Base-by-base conservation (phyloP, 2,329 filamentous ascomycete species). In the Hysterium pulicare region DNA sequence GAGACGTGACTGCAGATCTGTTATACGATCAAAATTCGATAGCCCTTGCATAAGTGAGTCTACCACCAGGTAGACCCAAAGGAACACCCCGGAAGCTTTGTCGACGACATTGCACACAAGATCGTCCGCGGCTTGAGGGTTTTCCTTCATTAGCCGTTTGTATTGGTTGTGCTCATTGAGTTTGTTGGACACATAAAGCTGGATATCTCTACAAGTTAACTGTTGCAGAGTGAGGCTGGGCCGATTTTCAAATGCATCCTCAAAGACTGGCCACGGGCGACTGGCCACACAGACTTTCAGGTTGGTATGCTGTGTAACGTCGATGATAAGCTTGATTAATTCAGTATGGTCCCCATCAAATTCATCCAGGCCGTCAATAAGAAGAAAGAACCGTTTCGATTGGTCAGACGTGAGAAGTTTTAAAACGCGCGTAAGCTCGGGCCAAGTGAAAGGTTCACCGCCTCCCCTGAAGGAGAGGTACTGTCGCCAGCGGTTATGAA, bases 1-100 rank as follows among this genome's bases (percentile, higher is more conserved):
- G 2, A 56, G 37, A 4, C 46, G 45, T 4, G 13, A 22, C n/a
- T 42, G 30, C 15, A 56, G 31, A 10, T 50, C 41, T 8, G 22
- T 32, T 2, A 50, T 17, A 3, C 24, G 43, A 26, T 56, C 47
- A 0, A 21, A 38, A 13, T 53, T 41, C 2, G 20, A 28, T 6
- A 56, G 20, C 3, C 47, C 46, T n/a, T 44, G 43, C 3, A 48
- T 22, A 3, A 56, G 35, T 3, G 47, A 49, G 9, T 34, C 11
- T 2, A 47, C 48, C 5, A 53, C 53, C 2, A 58, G 41, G 19
- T 42, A 31, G 10, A 53, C 53, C 53, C 53, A 58, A 0, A 56
- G 43, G 28, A 58, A 58, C 0, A 53, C 48, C 2, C 54, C 54
- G 11, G 35, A 21, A 2, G 54, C 45, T 30, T 49, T 53, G 4